Base-by-base conservation (phyloP, 2,329 filamentous ascomycete species). In the Hysterium pulicare region DNA sequence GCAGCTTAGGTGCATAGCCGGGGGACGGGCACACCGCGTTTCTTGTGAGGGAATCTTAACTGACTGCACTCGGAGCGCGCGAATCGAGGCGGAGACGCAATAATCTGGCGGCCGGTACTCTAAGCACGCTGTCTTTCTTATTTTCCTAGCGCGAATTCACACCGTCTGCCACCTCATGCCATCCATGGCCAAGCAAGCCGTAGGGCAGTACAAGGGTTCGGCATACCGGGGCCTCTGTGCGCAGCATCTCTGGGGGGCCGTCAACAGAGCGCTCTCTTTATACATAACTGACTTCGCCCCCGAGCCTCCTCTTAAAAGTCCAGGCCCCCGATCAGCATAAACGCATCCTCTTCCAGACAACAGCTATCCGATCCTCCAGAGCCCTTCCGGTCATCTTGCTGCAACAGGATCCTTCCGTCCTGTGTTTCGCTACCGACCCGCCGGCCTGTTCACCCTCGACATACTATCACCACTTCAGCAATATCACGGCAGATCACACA, bases 231-330 rank as follows among this genome's bases (percentile, higher is more conserved):
- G 44, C 32, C 37, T 55, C 47, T 41, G 32, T 39, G 58, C 54
- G 54, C 57, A 51, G 54, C 49, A 50, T 53, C 53, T 49, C 42
- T 50, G 58, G 61, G 60, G 55, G 58, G 55, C 58, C 52, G 55
- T 55, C 37, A 46, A 48, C 33, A 13, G 13, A 13, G 24, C 7
- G 53, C 48, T 41, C 37, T 49, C 49, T 51, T 64, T 54, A 52
- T 65, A 61, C 61, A 64, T 65, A 65, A 64, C 54, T 55, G 51
- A 50, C 59, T 50, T 61, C 63, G 60, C 60, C 61, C 62, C 61
- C 63, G 57, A 46, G 56, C 47, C 39, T 47, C 53, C 49, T 39
- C 31, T 48, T 15, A 15, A 15, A 57, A 46, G 38, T 58, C 61
- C 61, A 65, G 61, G 52, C 57, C 57, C 28, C 46, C 45, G 57